Evolutionary conservation across 345 rosid genomes (phyloP).

Genomic region (Lepidium sativum): DNA sequence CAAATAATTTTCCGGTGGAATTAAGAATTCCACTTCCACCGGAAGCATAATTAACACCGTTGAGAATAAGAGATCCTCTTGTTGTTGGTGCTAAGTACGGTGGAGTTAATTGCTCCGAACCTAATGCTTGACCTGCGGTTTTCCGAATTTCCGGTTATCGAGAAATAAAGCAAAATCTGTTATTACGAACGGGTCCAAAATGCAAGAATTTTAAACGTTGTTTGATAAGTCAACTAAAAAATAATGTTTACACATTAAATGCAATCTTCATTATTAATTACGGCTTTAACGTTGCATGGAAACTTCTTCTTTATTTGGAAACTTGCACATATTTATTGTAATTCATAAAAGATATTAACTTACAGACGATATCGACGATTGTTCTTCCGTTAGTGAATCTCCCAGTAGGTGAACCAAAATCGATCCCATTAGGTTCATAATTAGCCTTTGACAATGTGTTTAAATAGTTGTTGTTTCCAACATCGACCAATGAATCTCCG

Average conservation of each 20-base stretch:
- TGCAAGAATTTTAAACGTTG: neutral
- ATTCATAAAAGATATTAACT: neutral
- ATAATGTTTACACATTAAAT: neutral
- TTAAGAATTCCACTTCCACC: slow-evolving; percentile 74
- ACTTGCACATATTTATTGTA: no score
- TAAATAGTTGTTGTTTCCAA: slow-evolving; percentile 72
- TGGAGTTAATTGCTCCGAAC: slow-evolving; percentile 39
- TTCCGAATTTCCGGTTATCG: slow-evolving; percentile 10
- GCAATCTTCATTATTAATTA: neutral
- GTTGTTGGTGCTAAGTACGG: slow-evolving; percentile 83
- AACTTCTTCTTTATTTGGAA: neutral
- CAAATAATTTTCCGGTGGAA: slow-evolving; percentile 53
- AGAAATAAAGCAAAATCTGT: neutral
- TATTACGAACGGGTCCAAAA: neutral
- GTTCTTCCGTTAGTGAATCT: slow-evolving; percentile 77
- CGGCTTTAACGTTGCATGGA: slow-evolving; percentile 12
- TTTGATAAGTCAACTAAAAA: neutral
- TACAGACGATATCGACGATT: slow-evolving; percentile 55
- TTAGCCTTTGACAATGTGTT: slow-evolving; percentile 54
- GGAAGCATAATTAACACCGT: slow-evolving; percentile 76
- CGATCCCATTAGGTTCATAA: slow-evolving; percentile 58
- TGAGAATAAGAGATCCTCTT: slow-evolving; percentile 32
- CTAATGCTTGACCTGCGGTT: slow-evolving; percentile 48
- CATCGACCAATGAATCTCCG: slow-evolving; percentile 74
- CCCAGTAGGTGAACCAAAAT: slow-evolving; percentile 37